phyloP scores from a whole-genome alignment of 2,329 filamentous ascomycete genomes.

The Aspergillus awamori region DNA sequence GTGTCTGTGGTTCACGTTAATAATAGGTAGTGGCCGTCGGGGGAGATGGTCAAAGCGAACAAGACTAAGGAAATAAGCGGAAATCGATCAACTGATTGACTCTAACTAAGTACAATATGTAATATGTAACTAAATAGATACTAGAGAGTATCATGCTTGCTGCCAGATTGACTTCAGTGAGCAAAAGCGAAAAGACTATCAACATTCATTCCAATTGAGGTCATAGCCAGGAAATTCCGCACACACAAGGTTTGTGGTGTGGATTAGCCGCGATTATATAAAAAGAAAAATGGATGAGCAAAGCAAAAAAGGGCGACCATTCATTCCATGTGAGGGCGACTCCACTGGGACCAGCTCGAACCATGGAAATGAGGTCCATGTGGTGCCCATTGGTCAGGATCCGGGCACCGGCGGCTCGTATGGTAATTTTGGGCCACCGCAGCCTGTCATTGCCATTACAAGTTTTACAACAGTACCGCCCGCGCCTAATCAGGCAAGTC shows the following conservation, averaged over 20 bases:
- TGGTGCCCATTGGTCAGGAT: conserved; percentile 15
- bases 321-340: not conserved
- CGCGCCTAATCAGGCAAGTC: not conserved
- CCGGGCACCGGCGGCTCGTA: not conserved
- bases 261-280: not conserved
- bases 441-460: not conserved
- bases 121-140: too few relatives aligned
- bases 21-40: conserved; percentile 2
- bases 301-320: not conserved
- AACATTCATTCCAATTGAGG: too few relatives aligned
- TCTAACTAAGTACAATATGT: too few relatives aligned
- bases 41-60: conserved; percentile 1
- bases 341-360: conserved; percentile 10
- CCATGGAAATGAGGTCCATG: conserved; percentile 16
- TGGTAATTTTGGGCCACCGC: not conserved
- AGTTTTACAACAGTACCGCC: not conserved
- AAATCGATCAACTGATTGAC: conserved; percentile 5
- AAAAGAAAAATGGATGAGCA: not conserved
- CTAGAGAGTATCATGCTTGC: too few relatives aligned
- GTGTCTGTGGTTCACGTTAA: conserved; percentile 1
- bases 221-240: too few relatives aligned
- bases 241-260: too few relatives aligned
- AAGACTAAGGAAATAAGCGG: not conserved
- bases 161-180: not conserved
- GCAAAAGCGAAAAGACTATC: not conserved